A percentile compares a stretch with the other conserved stretches of the same genome.
Evolutionary conservation across 176 grass and related monocot genomes (phyloP).

Genomic region (Coix lacrymajobi): DNA sequence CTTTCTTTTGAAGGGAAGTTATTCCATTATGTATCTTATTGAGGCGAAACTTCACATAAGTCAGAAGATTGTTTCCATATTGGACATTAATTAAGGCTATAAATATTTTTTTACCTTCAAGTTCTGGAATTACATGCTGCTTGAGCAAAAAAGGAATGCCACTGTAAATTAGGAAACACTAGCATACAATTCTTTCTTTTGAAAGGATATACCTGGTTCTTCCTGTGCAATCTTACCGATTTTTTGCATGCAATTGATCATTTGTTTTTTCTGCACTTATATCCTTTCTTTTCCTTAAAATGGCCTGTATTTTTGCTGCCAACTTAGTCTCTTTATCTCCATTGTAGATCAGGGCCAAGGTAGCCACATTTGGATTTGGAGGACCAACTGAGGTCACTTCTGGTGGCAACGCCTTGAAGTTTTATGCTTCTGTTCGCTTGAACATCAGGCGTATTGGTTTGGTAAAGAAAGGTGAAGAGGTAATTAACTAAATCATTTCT

Average conservation of each 20-base stretch:
- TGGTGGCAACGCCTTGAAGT: slow-evolving; percentile 91
- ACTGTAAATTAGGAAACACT: slow-evolving; percentile 4
- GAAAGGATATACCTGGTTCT: background rate
- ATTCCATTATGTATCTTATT: background rate
- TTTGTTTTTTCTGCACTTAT: background rate
- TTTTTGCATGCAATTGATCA: background rate
- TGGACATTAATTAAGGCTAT: background rate
- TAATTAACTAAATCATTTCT: slow-evolving; percentile 25
- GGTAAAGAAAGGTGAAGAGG: slow-evolving; percentile 96
- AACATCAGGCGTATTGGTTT: slow-evolving; percentile 84
- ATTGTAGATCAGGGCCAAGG: slow-evolving; percentile 72
- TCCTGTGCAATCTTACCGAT: background rate
- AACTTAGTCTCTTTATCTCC: background rate
- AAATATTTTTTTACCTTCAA: background rate
- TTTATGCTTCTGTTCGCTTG: slow-evolving; percentile 90
- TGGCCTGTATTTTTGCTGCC: background rate
- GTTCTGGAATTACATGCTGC: background rate
- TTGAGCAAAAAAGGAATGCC: background rate
- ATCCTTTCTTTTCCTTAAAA: background rate
- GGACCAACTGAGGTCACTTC: slow-evolving; percentile 89
- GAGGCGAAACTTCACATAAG: background rate
- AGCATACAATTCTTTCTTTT: background rate
- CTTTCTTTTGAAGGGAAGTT: background rate
- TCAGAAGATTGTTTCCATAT: background rate
- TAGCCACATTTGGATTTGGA: slow-evolving; percentile 90